Percentiles rank a stretch among this genome's conserved stretches.
phyloP scores from a whole-genome alignment of 208 protist genomes.

The Crithidia thermophila region DNA sequence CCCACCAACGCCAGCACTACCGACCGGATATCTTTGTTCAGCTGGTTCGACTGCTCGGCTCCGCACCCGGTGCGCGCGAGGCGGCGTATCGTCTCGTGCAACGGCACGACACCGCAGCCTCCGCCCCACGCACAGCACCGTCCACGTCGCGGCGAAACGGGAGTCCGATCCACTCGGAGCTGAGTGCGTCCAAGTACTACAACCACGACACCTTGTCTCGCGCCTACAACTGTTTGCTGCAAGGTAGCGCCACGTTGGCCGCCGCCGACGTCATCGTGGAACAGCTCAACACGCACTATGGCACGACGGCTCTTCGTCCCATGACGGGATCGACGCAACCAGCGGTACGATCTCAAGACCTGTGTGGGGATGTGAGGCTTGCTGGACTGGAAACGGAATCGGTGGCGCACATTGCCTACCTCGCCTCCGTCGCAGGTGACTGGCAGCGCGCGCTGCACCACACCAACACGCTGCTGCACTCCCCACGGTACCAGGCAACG shows the following conservation, averaged over 20 bases:
- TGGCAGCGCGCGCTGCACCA: slow-evolving; percentile 61
- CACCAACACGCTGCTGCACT: slow-evolving; percentile 50
- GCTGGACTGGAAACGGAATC: slow-evolving; percentile 63
- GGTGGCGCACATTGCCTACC: slow-evolving; percentile 46
- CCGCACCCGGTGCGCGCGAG: slow-evolving; percentile 1
- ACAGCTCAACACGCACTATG: slow-evolving; percentile 11
- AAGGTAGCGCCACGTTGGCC: slow-evolving; percentile 29
- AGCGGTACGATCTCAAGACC: too few species aligned
- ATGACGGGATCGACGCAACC: too few species aligned
- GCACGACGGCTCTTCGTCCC: too few species aligned
- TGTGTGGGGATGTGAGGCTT: slow-evolving; percentile 7
- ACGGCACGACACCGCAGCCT: neutral
- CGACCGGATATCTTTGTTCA: slow-evolving; percentile 25
- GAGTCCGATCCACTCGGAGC: neutral
- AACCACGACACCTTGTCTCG: slow-evolving; percentile 48
- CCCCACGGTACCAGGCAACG: slow-evolving; percentile 33
- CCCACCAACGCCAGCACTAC: slow-evolving; percentile 13
- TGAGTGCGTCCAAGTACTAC: slow-evolving; percentile 49
- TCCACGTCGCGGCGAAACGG: neutral
- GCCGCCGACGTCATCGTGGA: slow-evolving; percentile 30
- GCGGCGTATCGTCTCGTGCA: slow-evolving; percentile 6
- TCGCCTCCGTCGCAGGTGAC: slow-evolving; percentile 55
- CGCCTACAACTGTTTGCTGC: slow-evolving; percentile 51
- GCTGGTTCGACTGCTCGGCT: slow-evolving; percentile 32
- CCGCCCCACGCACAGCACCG: neutral